Conservation (phyloP, 164 flowering plant species). For the Paratinospora sagittata region DNA sequence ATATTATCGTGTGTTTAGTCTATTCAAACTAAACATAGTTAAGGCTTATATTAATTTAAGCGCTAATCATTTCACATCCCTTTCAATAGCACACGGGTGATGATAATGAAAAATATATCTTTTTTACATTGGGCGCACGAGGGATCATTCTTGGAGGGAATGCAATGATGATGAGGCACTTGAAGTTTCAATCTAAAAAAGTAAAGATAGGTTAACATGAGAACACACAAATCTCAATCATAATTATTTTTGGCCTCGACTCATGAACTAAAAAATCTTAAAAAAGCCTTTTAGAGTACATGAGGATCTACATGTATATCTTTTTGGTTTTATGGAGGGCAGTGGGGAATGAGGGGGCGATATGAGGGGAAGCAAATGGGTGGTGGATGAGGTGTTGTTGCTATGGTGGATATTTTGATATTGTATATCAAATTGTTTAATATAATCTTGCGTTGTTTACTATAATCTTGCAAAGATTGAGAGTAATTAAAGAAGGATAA, state of each 20-base stretch:
- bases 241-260: neutral
- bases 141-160: neutral
- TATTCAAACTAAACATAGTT: neutral
- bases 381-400: neutral
- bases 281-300: neutral
- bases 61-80: neutral
- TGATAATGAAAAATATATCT: neutral
- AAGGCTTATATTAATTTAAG: neutral
- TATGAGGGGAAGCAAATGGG: neutral
- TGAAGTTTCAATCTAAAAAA: neutral
- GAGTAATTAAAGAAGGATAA: neutral
- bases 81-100: neutral
- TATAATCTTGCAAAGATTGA: too few relatives aligned
- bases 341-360: too few relatives aligned
- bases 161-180: neutral
- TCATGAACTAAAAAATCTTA: neutral
- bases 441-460: too few relatives aligned
- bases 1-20: neutral
- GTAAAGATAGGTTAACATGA: neutral
- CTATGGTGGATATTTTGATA: constrained; percentile 1
- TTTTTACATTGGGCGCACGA: neutral
- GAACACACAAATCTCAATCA: neutral
- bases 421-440: neutral
- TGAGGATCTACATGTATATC: neutral
- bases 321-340: neutral